These are phyloP conservation scores for Astraeus odoratus DNA, from an alignment of 768 basidiomycete species.

Conservation along the genomic window DNA sequence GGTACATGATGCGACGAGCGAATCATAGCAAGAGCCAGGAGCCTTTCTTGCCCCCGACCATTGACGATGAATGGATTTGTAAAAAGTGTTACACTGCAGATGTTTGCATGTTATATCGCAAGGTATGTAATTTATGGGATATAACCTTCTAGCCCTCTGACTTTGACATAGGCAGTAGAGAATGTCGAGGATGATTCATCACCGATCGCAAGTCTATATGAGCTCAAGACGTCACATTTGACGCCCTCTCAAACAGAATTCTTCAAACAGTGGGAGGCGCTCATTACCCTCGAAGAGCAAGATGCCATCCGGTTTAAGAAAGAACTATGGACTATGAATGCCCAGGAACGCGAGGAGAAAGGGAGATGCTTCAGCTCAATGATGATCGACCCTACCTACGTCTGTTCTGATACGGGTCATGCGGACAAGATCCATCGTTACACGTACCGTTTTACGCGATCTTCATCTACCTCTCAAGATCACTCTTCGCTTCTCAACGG, in stretches of 20 bases:
- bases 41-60: slow-evolving; percentile 77
- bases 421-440: slow-evolving; percentile 66
- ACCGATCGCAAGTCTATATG: slow-evolving; percentile 62
- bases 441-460: slow-evolving; percentile 65
- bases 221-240: slow-evolving; percentile 75
- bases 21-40: slow-evolving; percentile 26
- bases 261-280: slow-evolving; percentile 86
- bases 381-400: slow-evolving; percentile 49
- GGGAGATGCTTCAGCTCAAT: slow-evolving; percentile 85
- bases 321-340: slow-evolving; percentile 91
- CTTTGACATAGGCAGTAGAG: slow-evolving; percentile 54
- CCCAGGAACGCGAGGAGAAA: slow-evolving; percentile 65
- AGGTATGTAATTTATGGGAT: slow-evolving; percentile 36
- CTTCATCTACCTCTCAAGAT: slow-evolving; percentile 7
- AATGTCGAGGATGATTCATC: slow-evolving; percentile 45
- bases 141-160: not conserved
- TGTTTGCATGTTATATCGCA: slow-evolving; percentile 91
- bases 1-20: slow-evolving; percentile 57
- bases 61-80: slow-evolving; percentile 77
- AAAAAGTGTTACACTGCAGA: slow-evolving; percentile 78
- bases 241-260: slow-evolving; percentile 61
- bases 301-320: slow-evolving; percentile 79
- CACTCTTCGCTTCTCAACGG: slow-evolving; percentile 58
- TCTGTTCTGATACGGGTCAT: slow-evolving; percentile 11
- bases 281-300: slow-evolving; percentile 82